Evolutionary conservation across 2,329 filamentous ascomycete genomes (phyloP).

Genomic region (Aspergillus sp.): DNA sequence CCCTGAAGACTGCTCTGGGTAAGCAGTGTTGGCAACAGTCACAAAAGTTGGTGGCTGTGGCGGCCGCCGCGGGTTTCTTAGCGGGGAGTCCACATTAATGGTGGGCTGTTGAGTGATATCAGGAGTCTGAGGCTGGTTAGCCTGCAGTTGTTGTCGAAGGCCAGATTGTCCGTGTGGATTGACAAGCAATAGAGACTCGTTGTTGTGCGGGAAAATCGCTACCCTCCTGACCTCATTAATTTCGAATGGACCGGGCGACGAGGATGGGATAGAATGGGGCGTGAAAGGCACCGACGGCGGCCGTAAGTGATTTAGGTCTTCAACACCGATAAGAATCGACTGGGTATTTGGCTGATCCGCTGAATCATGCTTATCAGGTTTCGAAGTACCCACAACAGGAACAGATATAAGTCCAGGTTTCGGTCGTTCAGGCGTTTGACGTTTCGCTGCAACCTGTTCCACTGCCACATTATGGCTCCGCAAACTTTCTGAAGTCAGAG

Average conservation of each 20-base stretch:
- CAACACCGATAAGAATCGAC: slow-evolving; percentile 37
- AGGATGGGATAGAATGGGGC: slow-evolving; percentile 47
- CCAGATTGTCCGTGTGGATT: slow-evolving; percentile 47
- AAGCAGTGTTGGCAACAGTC: slow-evolving; percentile 51
- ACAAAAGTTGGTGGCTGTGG: slow-evolving; percentile 58
- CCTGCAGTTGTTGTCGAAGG: slow-evolving; percentile 28
- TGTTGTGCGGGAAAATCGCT: slow-evolving; percentile 63
- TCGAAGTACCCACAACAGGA: slow-evolving; percentile 22
- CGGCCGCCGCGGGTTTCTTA: slow-evolving; percentile 58
- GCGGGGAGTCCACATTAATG: slow-evolving; percentile 53
- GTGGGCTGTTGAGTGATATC: slow-evolving; percentile 20
- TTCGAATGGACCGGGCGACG: slow-evolving; percentile 54
- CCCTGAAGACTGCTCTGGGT: slow-evolving; percentile 38
- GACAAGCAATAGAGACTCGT: slow-evolving; percentile 64
- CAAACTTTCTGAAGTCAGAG: slow-evolving; percentile 45
- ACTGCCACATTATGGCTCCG: slow-evolving; percentile 34
- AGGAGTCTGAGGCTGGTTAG: slow-evolving; percentile 27
- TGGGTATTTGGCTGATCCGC: slow-evolving; percentile 33
- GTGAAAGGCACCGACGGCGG: slow-evolving; percentile 52
- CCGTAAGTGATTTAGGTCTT: slow-evolving; percentile 43
- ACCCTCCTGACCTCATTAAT: slow-evolving; percentile 62
- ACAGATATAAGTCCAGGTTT: slow-evolving; percentile 15
- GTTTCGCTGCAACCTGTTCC: slow-evolving; percentile 25
- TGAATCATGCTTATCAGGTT: slow-evolving; percentile 15
- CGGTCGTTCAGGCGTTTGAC: slow-evolving; percentile 17